Evolutionary conservation across 352 stramenopile species (phyloP).

Genomic region (Pilasporangium apinafurcum): DNA sequence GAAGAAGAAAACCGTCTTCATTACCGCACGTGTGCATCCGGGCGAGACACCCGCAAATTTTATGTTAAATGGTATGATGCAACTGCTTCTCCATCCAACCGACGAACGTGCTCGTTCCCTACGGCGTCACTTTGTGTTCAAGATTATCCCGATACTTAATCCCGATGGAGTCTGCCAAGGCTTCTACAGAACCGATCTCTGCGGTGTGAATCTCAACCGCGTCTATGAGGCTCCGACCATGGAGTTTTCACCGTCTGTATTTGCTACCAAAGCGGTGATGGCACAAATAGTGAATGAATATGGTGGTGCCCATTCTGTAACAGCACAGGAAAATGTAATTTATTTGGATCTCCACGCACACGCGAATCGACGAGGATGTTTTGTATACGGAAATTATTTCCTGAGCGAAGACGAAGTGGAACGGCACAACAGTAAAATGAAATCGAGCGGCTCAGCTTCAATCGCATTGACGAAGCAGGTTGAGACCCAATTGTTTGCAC

Average conservation of each 20-base stretch:
- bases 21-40: constrained; percentile 74
- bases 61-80: constrained; percentile 56
- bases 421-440: too few species aligned
- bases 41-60: constrained; percentile 75
- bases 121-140: constrained; percentile 61
- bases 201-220: constrained; percentile 88
- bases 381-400: constrained; percentile 88
- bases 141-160: constrained; percentile 83
- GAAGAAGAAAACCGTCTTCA: constrained; percentile 39
- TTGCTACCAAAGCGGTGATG: constrained; percentile 49
- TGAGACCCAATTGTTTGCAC: constrained; percentile 79
- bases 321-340: constrained; percentile 25
- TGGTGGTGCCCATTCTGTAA: constrained; percentile 11
- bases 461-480: constrained; percentile 34
- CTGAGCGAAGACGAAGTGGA: constrained; percentile 12
- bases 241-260: constrained; percentile 56
- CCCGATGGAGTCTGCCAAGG: constrained; percentile 83
- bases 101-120: constrained; percentile 43
- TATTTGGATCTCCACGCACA: constrained; percentile 92
- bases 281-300: constrained; percentile 21
- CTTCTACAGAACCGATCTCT: constrained; percentile 83
- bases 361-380: constrained; percentile 84
- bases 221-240: constrained; percentile 65
- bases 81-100: constrained; percentile 32
- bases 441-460: background rate